Conservation (phyloP, 2,329 filamentous ascomycete genomes). For the Aureobasidium sp. region DNA sequence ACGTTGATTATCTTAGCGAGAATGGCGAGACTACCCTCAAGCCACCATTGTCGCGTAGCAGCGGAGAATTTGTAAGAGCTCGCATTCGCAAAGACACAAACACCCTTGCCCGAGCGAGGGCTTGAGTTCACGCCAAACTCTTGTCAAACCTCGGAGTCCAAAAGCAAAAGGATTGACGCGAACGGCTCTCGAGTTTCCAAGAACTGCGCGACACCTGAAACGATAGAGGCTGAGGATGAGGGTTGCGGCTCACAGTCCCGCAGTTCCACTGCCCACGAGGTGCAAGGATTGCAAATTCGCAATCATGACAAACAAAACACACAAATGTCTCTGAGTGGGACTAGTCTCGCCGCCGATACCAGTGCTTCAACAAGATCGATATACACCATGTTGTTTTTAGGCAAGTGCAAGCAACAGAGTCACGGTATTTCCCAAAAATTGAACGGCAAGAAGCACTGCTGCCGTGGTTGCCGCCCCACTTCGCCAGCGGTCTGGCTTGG, state of each 20-base stretch:
- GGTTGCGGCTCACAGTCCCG: background rate
- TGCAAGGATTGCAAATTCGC: background rate
- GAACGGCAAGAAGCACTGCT: background rate
- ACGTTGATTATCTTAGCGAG: conserved; percentile 4
- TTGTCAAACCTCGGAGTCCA: background rate
- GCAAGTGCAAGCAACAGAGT: background rate
- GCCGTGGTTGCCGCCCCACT: background rate
- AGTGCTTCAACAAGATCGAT: background rate
- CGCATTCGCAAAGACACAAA: background rate
- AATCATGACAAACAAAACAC: background rate
- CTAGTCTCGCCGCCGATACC: background rate
- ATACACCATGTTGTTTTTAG: background rate
- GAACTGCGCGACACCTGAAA: background rate
- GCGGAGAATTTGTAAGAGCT: background rate
- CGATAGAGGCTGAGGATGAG: background rate
- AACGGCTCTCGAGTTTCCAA: background rate
- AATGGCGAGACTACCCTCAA: background rate
- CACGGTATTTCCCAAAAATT: background rate
- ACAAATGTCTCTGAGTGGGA: background rate
- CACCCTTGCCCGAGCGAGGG: background rate
- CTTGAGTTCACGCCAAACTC: background rate
- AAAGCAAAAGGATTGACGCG: background rate
- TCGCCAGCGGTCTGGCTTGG: background rate
- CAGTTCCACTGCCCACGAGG: background rate
- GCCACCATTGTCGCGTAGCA: background rate